A percentile compares a stretch with the other conserved stretches of the same genome.
These are phyloP conservation scores for Nissolia schottii DNA, from an alignment of 306 rosid species.

Conservation along the genomic window DNA sequence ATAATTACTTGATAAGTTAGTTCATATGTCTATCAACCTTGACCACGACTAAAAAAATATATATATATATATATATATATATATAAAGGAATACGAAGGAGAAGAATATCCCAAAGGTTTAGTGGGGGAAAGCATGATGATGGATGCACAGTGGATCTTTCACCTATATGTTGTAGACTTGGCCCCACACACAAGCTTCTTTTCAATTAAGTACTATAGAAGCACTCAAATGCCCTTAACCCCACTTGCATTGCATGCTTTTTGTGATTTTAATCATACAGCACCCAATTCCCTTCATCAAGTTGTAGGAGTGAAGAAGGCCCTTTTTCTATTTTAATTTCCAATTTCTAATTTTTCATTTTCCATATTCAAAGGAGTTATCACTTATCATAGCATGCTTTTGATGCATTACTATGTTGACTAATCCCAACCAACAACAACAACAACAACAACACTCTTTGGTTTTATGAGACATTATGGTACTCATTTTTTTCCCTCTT, in stretches of 20 bases:
- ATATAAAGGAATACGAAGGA: conserved; percentile 21
- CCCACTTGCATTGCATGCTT: conserved; percentile 59
- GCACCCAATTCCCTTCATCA: conserved; percentile 36
- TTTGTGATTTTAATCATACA: conserved; percentile 41
- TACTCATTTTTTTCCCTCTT: conserved; percentile 25
- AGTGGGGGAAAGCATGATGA: conserved; percentile 84
- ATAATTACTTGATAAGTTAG: too few species aligned
- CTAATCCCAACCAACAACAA: conserved; percentile 78
- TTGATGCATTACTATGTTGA: conserved; percentile 88
- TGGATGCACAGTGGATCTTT: conserved; percentile 41
- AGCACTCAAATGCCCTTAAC: conserved; percentile 34
- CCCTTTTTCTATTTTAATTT: neutral
- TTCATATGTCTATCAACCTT: too few species aligned
- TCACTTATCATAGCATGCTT: conserved; percentile 59
- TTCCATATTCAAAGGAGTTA: conserved; percentile 46
- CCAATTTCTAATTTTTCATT: neutral
- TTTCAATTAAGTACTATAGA: conserved; percentile 31
- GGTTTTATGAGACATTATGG: conserved; percentile 35
- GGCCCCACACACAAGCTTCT: conserved; percentile 35
- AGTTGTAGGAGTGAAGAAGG: conserved; percentile 5
- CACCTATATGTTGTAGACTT: conserved; percentile 8
- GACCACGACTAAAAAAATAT: too few species aligned
- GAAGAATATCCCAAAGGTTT: conserved; percentile 46
- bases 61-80: too few species aligned
- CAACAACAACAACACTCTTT: conserved; percentile 29